Conservation (phyloP, 441 rosid species). For the Populus hybrid region DNA sequence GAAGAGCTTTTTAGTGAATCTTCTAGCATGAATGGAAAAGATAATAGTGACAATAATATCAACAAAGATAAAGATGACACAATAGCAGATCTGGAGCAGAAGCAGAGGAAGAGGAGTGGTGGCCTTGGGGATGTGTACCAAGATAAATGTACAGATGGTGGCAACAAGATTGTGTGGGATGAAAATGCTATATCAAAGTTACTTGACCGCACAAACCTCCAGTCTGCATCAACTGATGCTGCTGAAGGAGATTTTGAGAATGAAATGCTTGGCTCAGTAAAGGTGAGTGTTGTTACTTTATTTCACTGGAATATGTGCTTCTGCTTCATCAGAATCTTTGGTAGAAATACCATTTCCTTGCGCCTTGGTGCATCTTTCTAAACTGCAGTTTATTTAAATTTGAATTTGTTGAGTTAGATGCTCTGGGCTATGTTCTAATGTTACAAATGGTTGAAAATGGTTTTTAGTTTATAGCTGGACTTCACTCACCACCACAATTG, state of each 20-base stretch:
- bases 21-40: constrained; percentile 59
- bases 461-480: not conserved
- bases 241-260: constrained; percentile 85
- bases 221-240: constrained; percentile 59
- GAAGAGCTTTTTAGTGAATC: constrained; percentile 92
- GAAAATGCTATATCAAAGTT: constrained; percentile 83
- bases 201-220: constrained; percentile 95
- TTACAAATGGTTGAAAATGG: not conserved
- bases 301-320: not conserved
- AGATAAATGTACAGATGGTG: constrained; percentile 96
- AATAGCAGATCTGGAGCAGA: constrained; percentile 67
- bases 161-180: constrained; percentile 91
- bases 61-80: constrained; percentile 62
- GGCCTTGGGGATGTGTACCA: constrained; percentile 97
- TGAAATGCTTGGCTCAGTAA: constrained; percentile 99
- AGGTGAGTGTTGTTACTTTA: constrained; percentile 48
- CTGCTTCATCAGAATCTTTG: not conserved
- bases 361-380: not conserved
- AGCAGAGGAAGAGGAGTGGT: constrained; percentile 88
- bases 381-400: not conserved
- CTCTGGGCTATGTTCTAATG: not conserved
- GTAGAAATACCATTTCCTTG: not conserved
- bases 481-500: not conserved
- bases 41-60: constrained; percentile 54
- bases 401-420: not conserved